Conservation (phyloP, 2,329 filamentous ascomycete genomes). For the Knufia fluminis region DNA sequence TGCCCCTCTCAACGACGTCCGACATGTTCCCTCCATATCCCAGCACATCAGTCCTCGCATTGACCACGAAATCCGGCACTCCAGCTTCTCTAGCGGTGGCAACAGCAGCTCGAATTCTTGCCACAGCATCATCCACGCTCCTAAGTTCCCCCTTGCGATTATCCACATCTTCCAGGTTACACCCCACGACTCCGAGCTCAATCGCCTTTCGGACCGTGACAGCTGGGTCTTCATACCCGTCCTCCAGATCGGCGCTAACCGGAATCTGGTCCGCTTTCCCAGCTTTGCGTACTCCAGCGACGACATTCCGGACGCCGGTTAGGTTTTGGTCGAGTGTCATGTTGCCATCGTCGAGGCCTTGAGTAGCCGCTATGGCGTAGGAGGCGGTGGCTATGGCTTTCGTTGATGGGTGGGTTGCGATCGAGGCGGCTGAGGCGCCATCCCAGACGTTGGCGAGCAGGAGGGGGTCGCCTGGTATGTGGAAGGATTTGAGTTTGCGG, state of each 20-base stretch:
- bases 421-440: conserved; percentile 37
- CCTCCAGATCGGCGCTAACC: conserved; percentile 51
- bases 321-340: conserved; percentile 46
- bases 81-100: conserved; percentile 38
- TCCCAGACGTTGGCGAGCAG: conserved; percentile 51
- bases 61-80: conserved; percentile 48
- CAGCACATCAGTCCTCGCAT: conserved; percentile 50
- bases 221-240: conserved; percentile 47
- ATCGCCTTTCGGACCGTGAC: conserved; percentile 39
- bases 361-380: conserved; percentile 41
- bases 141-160: conserved; percentile 25
- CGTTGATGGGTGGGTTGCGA: conserved; percentile 30
- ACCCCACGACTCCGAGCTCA: conserved; percentile 45
- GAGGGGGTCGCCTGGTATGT: conserved; percentile 43
- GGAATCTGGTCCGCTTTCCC: conserved; percentile 25
- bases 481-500: conserved; percentile 35
- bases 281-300: conserved; percentile 30
- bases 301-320: conserved; percentile 37
- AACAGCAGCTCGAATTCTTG: conserved; percentile 38
- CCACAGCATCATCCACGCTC: conserved; percentile 26
- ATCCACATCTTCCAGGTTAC: conserved; percentile 50
- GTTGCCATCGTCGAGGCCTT: conserved; percentile 39
- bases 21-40: conserved; percentile 30
- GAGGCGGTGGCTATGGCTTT: conserved; percentile 43
- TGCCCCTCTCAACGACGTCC: conserved; percentile 46